Evolutionary conservation across 805 yeast genomes (phyloP).

Genomic region (Nakazawaea sp.): DNA sequence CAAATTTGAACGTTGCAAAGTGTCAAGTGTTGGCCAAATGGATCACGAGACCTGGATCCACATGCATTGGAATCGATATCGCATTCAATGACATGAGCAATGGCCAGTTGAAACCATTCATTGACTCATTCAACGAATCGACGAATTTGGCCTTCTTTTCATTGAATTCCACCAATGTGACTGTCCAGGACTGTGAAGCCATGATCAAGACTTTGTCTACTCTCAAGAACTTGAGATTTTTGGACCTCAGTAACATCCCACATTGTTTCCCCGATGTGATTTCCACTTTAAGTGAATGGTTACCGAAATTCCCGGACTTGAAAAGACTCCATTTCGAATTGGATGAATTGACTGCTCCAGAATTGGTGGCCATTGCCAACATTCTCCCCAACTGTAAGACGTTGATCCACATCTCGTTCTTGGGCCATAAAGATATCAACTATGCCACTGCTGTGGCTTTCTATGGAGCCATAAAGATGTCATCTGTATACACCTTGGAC

Average conservation of each 20-base stretch:
- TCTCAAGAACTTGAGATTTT: constrained; percentile 35
- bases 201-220: constrained; percentile 30
- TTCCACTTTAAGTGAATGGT: constrained; percentile 32
- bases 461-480: constrained; percentile 42
- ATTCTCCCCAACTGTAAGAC: constrained; percentile 40
- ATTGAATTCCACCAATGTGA: constrained; percentile 42
- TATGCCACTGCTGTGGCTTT: constrained; percentile 38
- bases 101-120: constrained; percentile 40
- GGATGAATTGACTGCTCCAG: constrained; percentile 38
- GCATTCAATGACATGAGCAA: constrained; percentile 45
- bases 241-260: constrained; percentile 49
- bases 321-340: constrained; percentile 49
- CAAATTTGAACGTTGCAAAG: constrained; percentile 36
- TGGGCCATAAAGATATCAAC: constrained; percentile 42
- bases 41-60: constrained; percentile 35
- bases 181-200: constrained; percentile 29
- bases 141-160: constrained; percentile 41
- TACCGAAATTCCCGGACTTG: constrained; percentile 38
- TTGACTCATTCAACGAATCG: constrained; percentile 30
- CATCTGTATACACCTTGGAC: constrained; percentile 45
- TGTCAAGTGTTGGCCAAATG: constrained; percentile 37
- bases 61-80: constrained; percentile 48
- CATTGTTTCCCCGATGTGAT: constrained; percentile 44
- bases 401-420: constrained; percentile 44
- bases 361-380: constrained; percentile 41